phyloP scores from a whole-genome alignment of 1,139 yeast species.

The Scheffersomyces segobiensis region DNA sequence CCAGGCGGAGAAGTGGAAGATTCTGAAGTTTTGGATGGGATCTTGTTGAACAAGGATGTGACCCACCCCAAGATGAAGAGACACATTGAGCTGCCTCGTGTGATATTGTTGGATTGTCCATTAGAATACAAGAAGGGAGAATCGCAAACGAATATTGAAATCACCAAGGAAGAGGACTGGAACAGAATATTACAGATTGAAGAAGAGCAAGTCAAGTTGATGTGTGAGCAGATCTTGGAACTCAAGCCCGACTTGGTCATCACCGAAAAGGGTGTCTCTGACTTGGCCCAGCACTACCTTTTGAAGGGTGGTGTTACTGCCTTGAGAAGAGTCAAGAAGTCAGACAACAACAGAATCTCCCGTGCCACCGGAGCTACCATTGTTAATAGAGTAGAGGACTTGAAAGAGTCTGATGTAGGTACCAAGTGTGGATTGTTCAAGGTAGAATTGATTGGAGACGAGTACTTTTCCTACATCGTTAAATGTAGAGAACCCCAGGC shows the following conservation, averaged over 20 bases:
- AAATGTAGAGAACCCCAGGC: constrained; percentile 88
- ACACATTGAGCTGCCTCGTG: constrained; percentile 81
- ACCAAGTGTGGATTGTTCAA: constrained; percentile 86
- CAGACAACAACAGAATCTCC: constrained; percentile 95
- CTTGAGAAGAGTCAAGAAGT: constrained; percentile 90
- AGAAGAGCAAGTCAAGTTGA: constrained; percentile 89
- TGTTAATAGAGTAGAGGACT: constrained; percentile 92
- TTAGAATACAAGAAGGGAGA: constrained; percentile 98
- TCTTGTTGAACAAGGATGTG: constrained; percentile 90
- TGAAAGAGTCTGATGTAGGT: constrained; percentile 89
- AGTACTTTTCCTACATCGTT: constrained; percentile 84
- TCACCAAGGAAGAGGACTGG: constrained; percentile 97
- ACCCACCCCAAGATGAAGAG: constrained; percentile 98
- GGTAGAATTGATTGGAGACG: constrained; percentile 95
- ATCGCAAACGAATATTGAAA: constrained; percentile 96
- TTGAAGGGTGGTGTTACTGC: constrained; percentile 93
- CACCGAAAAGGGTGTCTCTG: constrained; percentile 98
- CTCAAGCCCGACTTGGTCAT: constrained; percentile 92
- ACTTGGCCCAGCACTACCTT: constrained; percentile 94
- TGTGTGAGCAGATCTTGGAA: constrained; percentile 84
- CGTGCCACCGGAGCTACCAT: constrained; percentile 98
- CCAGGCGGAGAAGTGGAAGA: constrained; percentile 98
- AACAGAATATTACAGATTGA: constrained; percentile 92
- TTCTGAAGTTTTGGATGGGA: constrained; percentile 85
- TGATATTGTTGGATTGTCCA: constrained; percentile 91